Evolutionary conservation across 2,329 filamentous ascomycete species (phyloP), one percentile per base, ranked within the genome.

Genomic region (Lasiodiplodia sp.): DNA sequence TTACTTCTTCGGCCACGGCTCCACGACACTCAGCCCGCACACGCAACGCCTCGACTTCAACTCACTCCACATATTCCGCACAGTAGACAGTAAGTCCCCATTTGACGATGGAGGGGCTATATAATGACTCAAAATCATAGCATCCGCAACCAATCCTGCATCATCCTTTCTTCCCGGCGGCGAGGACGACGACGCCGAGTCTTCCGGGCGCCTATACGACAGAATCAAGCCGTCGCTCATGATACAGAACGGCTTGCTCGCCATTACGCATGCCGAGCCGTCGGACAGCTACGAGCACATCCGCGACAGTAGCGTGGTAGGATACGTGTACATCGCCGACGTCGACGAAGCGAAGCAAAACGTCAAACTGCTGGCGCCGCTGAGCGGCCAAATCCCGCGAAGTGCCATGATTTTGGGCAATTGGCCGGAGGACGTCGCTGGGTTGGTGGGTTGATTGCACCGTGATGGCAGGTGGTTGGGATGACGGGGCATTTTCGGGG

Each of bases 311-410:
- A 91, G 91, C 68, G 90, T 98, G 37, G 91, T 96, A 86, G 96
- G 96, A 0, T 99, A 97, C 76, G 87, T 97, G 37, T 97, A 97
- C 75, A 92, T 98, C 18, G 91, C 93, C 0, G 93, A 97, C 70
- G 93, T 98, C 4, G 94, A 99, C 75, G 92, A 93, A 76, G 90
- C 91, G 73, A 92, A 92, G 78, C 89, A 89, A 72, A 92, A 92
- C 78, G 85, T 97, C 38, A 91, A 92, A 75, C 84, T 98, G 23
- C 82, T 99, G 69, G 90, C 92, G 21, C 96, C 96, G 1, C 89
- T 97, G 70, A 92, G 92, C 65, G 94, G 94, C 2, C 86, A 92
- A 69, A 85, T 97, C 69, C 93, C 93, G 0, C 88, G 91, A 72
- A 86, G 90, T 75, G 94, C 95, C 5, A 83, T 98, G 75, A 85